Evolutionary conservation across 805 yeast genomes (phyloP).

Genomic region (Starmera pachycereana): DNA sequence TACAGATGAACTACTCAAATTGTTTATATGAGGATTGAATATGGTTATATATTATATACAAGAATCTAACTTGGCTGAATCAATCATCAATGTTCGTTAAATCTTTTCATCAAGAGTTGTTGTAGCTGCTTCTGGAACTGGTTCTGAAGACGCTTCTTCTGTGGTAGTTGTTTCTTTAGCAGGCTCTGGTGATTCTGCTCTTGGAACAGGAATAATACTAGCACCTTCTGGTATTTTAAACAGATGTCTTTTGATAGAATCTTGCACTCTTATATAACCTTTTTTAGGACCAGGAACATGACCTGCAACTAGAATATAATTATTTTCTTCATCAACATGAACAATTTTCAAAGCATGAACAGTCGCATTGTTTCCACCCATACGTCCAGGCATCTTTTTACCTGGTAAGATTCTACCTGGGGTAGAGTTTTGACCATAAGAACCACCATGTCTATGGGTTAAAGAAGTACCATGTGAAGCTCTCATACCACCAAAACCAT

Average conservation of each 20-base stretch:
- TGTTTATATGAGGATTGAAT: no score
- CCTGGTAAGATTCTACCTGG: constrained; percentile 97
- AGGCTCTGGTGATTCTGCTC: background rate
- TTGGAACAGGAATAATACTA: background rate
- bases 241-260: constrained; percentile 47
- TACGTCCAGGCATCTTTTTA: constrained; percentile 95
- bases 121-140: no score
- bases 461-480: constrained; percentile 95
- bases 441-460: constrained; percentile 94
- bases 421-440: constrained; percentile 89
- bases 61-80: no score
- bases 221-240: background rate
- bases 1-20: no score
- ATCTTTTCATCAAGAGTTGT: no score
- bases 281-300: constrained; percentile 86
- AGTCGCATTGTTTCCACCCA: constrained; percentile 75
- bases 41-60: no score
- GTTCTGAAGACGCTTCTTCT: no score
- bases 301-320: constrained; percentile 78
- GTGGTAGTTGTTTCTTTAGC: no score
- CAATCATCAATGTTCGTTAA: no score
- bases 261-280: constrained; percentile 61
- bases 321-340: constrained; percentile 71
- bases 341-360: constrained; percentile 67
- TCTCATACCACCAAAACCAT: constrained; percentile 77